Evolutionary conservation across 208 protist species (phyloP), one percentile per base, ranked within the genome.

Genomic region (Crithidia acanthocephali): DNA sequence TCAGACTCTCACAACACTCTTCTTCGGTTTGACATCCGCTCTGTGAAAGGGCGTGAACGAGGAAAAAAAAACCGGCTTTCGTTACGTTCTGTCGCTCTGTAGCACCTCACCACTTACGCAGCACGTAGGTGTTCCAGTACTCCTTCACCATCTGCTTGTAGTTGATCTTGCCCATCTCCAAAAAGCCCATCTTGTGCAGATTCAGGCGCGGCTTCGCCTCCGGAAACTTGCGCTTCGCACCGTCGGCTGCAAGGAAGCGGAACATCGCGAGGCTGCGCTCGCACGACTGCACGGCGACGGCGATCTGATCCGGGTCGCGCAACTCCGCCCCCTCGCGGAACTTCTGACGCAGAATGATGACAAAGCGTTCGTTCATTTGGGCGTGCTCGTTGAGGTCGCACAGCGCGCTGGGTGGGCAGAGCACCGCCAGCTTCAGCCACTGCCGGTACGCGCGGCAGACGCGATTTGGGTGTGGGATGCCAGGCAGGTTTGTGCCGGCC

Each of bases 341-440:
- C 70, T 94, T 96, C 66, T 96, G 91, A 3, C 91, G 79, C 48
- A 96, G 74, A 51, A 96, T 94, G 47, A 94, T 89, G 9, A 96
- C 81, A 59, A 94, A 92, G 15, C 89, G 88, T 62, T 96, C 91
- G 72, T 96, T 96, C 91, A 96, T 96, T 65, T 96, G 91, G 2
- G 83, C 81, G 68, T 94, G 88, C 53, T 94, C 88, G 73, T 96
- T 96, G 32, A 96, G 73, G 53, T 94, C 88, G 68, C 87, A 93
- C 4, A 96, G 77, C 11, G 83, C 78, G 42, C 81, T 90, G 6
- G 82, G 85, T 11, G 91, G 91, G 74, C 88, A 94, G 6, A 94
- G 78, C 28, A 96, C 89, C 7, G 88, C 87, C 18, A 96, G 68
- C 75, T 96, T 96, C 55, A 96, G 72, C 89, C 91, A 96, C 72